phyloP scores from a whole-genome alignment of 495 filamentous ascomycete genomes.

The Annulohypoxylon bovei region DNA sequence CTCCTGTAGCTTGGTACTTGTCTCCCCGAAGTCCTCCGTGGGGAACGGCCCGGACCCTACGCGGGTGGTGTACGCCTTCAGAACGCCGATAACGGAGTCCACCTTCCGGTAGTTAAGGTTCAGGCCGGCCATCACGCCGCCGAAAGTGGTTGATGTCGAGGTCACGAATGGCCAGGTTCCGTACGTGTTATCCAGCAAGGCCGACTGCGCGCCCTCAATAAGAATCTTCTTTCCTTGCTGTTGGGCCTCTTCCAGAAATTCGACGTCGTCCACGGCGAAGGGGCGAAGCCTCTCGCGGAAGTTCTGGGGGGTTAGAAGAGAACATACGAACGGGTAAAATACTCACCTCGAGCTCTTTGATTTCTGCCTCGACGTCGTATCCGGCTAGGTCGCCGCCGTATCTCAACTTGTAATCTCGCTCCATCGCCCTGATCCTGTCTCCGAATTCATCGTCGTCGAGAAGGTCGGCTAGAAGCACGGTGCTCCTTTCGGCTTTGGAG shows the following conservation, averaged over 20 bases:
- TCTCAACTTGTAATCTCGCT: slow-evolving; percentile 71
- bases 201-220: slow-evolving; percentile 89
- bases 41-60: slow-evolving; percentile 87
- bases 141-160: slow-evolving; percentile 26
- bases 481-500: slow-evolving; percentile 80
- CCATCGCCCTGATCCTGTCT: slow-evolving; percentile 72
- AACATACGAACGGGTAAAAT: slow-evolving; percentile 9
- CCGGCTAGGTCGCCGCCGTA: slow-evolving; percentile 73
- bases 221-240: slow-evolving; percentile 72
- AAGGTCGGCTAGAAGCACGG: slow-evolving; percentile 79
- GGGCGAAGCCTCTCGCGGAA: slow-evolving; percentile 73
- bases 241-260: slow-evolving; percentile 65
- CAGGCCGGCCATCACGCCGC: slow-evolving; percentile 35
- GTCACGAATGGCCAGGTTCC: slow-evolving; percentile 41
- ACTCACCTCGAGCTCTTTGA: slow-evolving; percentile 51
- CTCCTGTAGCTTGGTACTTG: slow-evolving; percentile 55
- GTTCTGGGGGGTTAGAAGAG: slow-evolving; percentile 61
- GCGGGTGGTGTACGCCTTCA: slow-evolving; percentile 82
- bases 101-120: slow-evolving; percentile 28
- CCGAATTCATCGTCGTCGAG: slow-evolving; percentile 76
- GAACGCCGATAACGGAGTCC: slow-evolving; percentile 75
- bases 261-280: slow-evolving; percentile 75
- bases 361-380: slow-evolving; percentile 85
- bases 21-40: slow-evolving; percentile 76
- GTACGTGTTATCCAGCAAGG: slow-evolving; percentile 63